A percentile compares a stretch with the other conserved stretches of the same genome.
Evolutionary conservation across 108 stramenopile genomes (phyloP).

Genomic region (Fragilaria radians): DNA sequence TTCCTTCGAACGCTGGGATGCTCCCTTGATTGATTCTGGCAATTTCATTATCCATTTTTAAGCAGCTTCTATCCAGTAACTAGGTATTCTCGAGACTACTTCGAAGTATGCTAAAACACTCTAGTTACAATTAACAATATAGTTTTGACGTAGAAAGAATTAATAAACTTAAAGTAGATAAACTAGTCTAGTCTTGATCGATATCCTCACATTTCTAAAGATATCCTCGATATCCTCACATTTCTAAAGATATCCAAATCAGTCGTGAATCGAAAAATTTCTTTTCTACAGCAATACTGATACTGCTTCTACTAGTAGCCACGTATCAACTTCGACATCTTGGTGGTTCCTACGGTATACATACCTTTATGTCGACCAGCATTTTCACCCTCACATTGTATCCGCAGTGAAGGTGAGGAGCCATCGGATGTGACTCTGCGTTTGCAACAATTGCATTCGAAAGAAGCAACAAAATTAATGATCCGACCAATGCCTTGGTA

Average conservation of each 20-base stretch:
- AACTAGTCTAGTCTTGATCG: slow-evolving; percentile 62
- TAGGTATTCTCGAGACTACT: too few species aligned
- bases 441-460: slow-evolving; percentile 32
- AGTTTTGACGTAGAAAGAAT: too few species aligned
- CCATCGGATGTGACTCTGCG: slow-evolving; percentile 22
- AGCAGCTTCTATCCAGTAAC: too few species aligned
- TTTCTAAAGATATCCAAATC: slow-evolving; percentile 4
- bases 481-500: background rate
- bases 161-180: too few species aligned
- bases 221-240: slow-evolving; percentile 16
- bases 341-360: slow-evolving; percentile 47
- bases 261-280: slow-evolving; percentile 54
- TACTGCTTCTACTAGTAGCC: too few species aligned
- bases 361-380: slow-evolving; percentile 75
- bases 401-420: slow-evolving; percentile 49
- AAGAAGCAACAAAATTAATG: background rate
- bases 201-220: slow-evolving; percentile 47
- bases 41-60: too few species aligned
- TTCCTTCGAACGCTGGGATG: too few species aligned
- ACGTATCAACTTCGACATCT: slow-evolving; percentile 61
- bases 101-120: too few species aligned
- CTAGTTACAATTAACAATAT: too few species aligned
- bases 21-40: too few species aligned
- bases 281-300: slow-evolving; percentile 44
- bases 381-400: slow-evolving; percentile 62